These are phyloP conservation scores for Salicornia ramosissima DNA, from an alignment of 148 eudicot species.

Conservation along the genomic window DNA sequence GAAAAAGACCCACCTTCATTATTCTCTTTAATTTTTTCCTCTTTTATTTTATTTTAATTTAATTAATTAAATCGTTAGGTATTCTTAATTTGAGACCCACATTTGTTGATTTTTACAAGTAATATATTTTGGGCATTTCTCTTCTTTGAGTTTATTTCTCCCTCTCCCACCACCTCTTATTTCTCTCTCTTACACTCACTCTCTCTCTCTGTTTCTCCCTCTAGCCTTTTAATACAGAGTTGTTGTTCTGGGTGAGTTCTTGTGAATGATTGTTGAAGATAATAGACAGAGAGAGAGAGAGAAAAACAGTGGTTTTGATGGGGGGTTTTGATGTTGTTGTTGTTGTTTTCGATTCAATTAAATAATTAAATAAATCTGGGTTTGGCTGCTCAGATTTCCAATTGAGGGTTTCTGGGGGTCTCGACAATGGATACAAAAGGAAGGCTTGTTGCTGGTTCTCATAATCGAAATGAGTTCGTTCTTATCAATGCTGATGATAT, in stretches of 20 bases:
- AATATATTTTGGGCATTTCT: conserved; percentile 24
- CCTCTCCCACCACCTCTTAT: conserved; percentile 10
- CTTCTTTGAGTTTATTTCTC: neutral
- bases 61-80: neutral
- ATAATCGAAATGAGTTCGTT: conserved; percentile 68
- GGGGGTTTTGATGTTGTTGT: neutral
- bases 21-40: neutral
- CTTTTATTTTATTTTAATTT: neutral
- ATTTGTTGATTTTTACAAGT: conserved; percentile 12
- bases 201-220: neutral
- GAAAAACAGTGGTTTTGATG: conserved; percentile 8
- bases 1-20: conserved; percentile 18
- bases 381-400: conserved; percentile 5
- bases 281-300: conserved; percentile 7
- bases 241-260: conserved; percentile 12
- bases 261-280: conserved; percentile 21
- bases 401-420: conserved; percentile 9
- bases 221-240: conserved; percentile 27
- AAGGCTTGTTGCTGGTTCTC: conserved; percentile 78
- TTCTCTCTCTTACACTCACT: conserved; percentile 7
- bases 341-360: no score
- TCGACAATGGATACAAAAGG: conserved; percentile 54
- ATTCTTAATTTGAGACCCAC: conserved; percentile 17
- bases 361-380: conserved; percentile 26
- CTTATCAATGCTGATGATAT: conserved; percentile 79